phyloP scores from a whole-genome alignment of 192 early-diverging fungal genomes.

The Umbelopsis ramanniana region DNA sequence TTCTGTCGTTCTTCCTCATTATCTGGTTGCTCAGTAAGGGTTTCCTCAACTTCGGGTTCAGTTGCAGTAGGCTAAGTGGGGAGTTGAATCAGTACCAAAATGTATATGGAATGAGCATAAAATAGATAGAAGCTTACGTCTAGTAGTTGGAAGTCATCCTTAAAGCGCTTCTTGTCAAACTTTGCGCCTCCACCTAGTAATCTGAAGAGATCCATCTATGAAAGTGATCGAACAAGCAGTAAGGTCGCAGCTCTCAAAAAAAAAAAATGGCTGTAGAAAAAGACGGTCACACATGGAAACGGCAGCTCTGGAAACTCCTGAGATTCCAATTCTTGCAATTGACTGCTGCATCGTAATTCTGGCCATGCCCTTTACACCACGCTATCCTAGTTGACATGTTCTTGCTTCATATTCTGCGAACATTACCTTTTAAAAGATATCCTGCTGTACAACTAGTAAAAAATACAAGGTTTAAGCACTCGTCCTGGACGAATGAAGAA shows the following conservation, averaged over 20 bases:
- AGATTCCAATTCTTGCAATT: neutral
- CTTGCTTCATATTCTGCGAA: neutral
- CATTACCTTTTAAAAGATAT: neutral
- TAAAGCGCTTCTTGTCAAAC: conserved; percentile 86
- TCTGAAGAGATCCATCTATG: conserved; percentile 78
- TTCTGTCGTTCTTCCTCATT: conserved; percentile 25
- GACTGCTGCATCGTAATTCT: neutral
- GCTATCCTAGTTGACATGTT: neutral
- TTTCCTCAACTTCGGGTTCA: neutral
- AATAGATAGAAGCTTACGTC: conserved; percentile 52
- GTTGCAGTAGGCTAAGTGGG: neutral
- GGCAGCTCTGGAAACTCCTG: too few species aligned
- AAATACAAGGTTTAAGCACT: neutral
- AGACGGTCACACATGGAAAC: neutral
- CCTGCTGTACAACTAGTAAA: neutral
- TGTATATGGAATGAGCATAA: neutral
- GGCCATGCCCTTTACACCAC: neutral
- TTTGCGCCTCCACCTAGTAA: conserved; percentile 85
- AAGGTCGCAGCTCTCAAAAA: neutral
- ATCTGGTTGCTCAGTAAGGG: neutral
- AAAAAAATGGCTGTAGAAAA: neutral
- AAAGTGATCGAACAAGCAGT: neutral
- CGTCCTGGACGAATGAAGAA: conserved; percentile 1
- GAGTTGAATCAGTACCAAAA: neutral
- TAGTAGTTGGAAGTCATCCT: conserved; percentile 82